Evolutionary conservation across 192 early-diverging fungal genomes (phyloP).

Genomic region (Mortierella antarctica): DNA sequence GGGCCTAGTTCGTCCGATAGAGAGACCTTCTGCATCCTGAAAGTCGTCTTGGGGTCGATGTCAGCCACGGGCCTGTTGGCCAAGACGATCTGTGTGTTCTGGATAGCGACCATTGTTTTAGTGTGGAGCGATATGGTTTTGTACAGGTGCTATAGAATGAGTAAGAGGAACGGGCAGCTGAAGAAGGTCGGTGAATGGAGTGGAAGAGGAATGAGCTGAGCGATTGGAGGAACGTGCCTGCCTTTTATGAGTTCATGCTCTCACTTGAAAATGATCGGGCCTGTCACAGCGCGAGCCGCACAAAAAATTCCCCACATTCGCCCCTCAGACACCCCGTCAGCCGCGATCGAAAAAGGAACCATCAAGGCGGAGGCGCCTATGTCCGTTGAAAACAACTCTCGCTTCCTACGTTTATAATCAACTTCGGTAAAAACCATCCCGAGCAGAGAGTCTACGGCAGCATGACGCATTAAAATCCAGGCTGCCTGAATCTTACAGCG

Average conservation of each 20-base stretch:
- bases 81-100: slow-evolving; percentile 58
- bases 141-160: not conserved
- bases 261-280: slow-evolving; percentile 18
- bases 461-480: too few species aligned
- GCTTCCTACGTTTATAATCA: too few species aligned
- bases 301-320: slow-evolving; percentile 4
- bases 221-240: too few species aligned
- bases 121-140: not conserved
- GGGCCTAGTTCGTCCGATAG: slow-evolving; percentile 48
- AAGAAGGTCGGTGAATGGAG: not conserved
- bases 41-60: slow-evolving; percentile 55
- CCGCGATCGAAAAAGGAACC: too few species aligned
- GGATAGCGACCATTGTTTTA: slow-evolving; percentile 23
- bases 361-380: too few species aligned
- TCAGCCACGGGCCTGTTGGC: slow-evolving; percentile 50
- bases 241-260: not conserved
- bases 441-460: too few species aligned
- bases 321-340: too few species aligned
- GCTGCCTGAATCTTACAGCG: too few species aligned
- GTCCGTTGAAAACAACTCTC: too few species aligned
- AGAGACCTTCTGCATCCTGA: slow-evolving; percentile 41
- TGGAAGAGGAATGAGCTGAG: not conserved
- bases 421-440: too few species aligned
- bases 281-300: slow-evolving; percentile 24
- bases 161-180: not conserved